These are phyloP conservation scores for Astragalus membranaceus DNA, from an alignment of 306 rosid species.

Conservation along the genomic window DNA sequence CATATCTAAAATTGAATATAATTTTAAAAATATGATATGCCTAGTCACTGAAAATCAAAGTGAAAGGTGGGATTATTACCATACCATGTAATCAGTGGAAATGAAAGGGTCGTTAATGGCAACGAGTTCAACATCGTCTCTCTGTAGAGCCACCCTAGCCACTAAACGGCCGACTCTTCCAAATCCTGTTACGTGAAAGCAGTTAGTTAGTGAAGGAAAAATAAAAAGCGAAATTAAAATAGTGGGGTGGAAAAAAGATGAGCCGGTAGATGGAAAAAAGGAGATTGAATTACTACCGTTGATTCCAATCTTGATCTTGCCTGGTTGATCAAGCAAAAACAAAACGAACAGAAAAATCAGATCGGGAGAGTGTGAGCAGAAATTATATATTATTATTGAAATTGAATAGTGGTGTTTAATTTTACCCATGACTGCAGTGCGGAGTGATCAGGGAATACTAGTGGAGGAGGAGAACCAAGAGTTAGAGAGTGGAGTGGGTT, in stretches of 20 bases:
- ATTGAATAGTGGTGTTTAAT: background rate
- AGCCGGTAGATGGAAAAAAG: background rate
- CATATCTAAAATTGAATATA: too few relatives aligned
- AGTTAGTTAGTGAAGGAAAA: background rate
- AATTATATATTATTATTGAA: too few relatives aligned
- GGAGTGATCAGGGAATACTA: background rate
- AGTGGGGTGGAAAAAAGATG: too few relatives aligned
- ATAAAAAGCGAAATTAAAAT: too few relatives aligned
- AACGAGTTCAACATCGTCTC: conserved; percentile 55
- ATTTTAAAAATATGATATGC: too few relatives aligned
- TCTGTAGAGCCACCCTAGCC: background rate
- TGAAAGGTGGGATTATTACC: too few relatives aligned
- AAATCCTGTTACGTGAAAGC: conserved; percentile 30
- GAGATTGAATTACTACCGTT: conserved; percentile 35
- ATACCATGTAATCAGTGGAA: conserved; percentile 58
- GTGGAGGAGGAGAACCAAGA: background rate
- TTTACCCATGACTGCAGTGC: conserved; percentile 23
- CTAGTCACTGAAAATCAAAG: background rate
- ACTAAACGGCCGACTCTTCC: conserved; percentile 45
- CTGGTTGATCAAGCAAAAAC: conserved; percentile 11
- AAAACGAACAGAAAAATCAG: background rate
- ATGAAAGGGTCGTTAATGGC: conserved; percentile 67
- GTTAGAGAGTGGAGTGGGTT: background rate
- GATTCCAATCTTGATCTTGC: conserved; percentile 64
- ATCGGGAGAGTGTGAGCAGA: background rate